Conservation (phyloP, 2,329 filamentous ascomycete genomes). For the Monosporascus sp. region DNA sequence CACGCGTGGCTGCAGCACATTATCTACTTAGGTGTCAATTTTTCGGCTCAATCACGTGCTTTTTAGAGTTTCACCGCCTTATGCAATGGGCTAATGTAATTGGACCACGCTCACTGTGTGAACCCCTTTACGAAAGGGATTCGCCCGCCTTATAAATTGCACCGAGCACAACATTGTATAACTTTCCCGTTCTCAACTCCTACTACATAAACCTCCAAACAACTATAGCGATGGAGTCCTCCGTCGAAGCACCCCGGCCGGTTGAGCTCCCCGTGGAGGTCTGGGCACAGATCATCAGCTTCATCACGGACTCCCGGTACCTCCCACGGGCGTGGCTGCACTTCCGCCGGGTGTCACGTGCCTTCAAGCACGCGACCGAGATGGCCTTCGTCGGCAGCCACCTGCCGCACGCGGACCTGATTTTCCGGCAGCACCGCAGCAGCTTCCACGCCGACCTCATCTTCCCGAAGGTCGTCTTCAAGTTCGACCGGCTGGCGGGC, state of each 20-base stretch:
- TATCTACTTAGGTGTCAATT: too few species aligned
- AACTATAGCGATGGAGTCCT: too few species aligned
- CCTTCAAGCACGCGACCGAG: slow-evolving; percentile 9
- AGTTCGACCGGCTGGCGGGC: background rate
- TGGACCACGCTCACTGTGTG: too few species aligned
- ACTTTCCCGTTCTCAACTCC: too few species aligned
- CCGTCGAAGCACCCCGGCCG: background rate
- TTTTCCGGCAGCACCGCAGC: slow-evolving; percentile 1
- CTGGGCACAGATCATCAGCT: slow-evolving; percentile 8
- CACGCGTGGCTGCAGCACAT: too few species aligned
- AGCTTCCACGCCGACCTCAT: background rate
- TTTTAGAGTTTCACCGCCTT: too few species aligned
- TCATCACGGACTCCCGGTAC: slow-evolving; percentile 9
- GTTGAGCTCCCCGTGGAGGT: slow-evolving; percentile 8
- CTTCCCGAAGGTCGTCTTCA: background rate
- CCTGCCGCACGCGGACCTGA: slow-evolving; percentile 1
- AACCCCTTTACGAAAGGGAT: too few species aligned
- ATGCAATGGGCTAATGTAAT: too few species aligned
- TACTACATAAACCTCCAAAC: too few species aligned
- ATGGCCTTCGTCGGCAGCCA: slow-evolving; percentile 6
- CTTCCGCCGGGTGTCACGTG: slow-evolving; percentile 9
- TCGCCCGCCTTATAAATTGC: too few species aligned
- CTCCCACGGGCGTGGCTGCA: slow-evolving; percentile 11
- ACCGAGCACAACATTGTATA: too few species aligned
- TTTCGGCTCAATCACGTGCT: too few species aligned